These are phyloP conservation scores for Flueggea neowawraea DNA, from an alignment of 441 rosid species.

Conservation along the genomic window DNA sequence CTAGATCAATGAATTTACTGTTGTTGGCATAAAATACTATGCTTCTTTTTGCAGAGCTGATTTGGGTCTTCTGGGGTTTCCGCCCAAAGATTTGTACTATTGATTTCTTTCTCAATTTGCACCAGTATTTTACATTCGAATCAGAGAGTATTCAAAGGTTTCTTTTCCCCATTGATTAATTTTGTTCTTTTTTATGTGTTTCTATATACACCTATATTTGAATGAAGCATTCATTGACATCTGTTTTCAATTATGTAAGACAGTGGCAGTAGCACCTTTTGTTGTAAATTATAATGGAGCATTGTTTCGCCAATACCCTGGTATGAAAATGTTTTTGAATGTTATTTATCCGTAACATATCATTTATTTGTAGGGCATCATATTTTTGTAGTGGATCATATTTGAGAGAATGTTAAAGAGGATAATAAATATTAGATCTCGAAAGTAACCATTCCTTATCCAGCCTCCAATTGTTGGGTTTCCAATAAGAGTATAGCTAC, in stretches of 20 bases:
- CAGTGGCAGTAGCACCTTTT: conserved; percentile 89
- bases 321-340: conserved; percentile 28
- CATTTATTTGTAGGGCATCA: background rate
- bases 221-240: conserved; percentile 8
- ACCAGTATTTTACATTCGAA: conserved; percentile 82
- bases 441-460: too few species aligned
- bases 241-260: conserved; percentile 12
- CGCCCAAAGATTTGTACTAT: conserved; percentile 88
- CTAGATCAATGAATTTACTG: conserved; percentile 7
- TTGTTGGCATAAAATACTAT: conserved; percentile 14
- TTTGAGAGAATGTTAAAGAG: too few species aligned
- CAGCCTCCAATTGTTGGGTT: too few species aligned
- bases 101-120: conserved; percentile 86
- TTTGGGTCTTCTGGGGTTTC: conserved; percentile 88
- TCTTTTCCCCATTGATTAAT: conserved; percentile 16
- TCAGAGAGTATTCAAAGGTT: conserved; percentile 96
- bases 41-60: conserved; percentile 70
- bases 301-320: conserved; percentile 88
- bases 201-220: background rate
- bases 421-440: too few species aligned
- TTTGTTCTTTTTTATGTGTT: conserved; percentile 2
- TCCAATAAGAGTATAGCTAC: too few species aligned
- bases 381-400: too few species aligned
- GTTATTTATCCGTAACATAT: background rate
- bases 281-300: conserved; percentile 88